Conservation (phyloP, 176 grass and related monocot genomes). For the Rhipidocladum racemiflorum region DNA sequence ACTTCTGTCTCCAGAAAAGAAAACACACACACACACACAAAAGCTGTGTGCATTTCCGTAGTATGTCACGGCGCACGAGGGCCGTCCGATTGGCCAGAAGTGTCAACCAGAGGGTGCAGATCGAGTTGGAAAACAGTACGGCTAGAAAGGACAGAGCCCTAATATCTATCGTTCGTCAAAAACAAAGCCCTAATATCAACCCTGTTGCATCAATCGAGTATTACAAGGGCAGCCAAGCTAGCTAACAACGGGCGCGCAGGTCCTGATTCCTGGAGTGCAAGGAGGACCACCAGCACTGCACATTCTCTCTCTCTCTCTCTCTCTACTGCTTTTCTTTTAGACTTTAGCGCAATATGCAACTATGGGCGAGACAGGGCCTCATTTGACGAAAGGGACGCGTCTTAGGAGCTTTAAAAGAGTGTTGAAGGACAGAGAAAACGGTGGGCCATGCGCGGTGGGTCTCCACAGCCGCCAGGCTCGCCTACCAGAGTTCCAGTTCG, state of each 20-base stretch:
- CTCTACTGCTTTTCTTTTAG: background rate
- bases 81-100: background rate
- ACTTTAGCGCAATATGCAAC: background rate
- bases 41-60: background rate
- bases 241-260: background rate
- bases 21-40: background rate
- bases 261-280: constrained; percentile 16
- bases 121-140: background rate
- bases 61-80: background rate
- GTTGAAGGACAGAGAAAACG: background rate
- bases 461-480: background rate
- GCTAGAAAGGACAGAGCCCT: background rate
- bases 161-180: no score
- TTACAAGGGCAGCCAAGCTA: background rate
- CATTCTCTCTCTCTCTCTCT: background rate
- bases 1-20: background rate
- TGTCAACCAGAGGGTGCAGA: background rate
- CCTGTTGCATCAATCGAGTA: background rate
- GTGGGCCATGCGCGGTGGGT: background rate
- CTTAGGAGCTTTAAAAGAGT: constrained; percentile 9
- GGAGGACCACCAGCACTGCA: constrained; percentile 28
- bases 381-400: constrained; percentile 51
- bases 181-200: background rate
- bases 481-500: background rate
- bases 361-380: constrained; percentile 15